phyloP scores from a whole-genome alignment of 2,329 filamentous ascomycete genomes.

The Hymenoscyphus scutula region DNA sequence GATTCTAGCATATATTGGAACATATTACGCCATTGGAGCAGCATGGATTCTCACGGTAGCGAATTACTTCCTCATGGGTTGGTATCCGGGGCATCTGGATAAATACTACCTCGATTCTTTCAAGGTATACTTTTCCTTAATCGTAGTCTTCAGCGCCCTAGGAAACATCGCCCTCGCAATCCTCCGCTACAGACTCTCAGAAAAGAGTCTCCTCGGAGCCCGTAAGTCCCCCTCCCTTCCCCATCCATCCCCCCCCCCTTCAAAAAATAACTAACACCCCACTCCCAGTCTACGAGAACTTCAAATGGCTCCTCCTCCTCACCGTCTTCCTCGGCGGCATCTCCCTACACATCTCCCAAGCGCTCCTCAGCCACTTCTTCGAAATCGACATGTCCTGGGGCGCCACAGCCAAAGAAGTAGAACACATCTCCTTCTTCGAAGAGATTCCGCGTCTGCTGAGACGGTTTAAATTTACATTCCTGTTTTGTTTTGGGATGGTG shows the following conservation, averaged over 20 bases:
- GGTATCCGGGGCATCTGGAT: conserved; percentile 65
- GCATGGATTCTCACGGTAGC: conserved; percentile 62
- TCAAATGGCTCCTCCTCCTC: conserved; percentile 69
- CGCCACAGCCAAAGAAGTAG: conserved; percentile 75
- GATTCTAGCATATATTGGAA: conserved; percentile 66
- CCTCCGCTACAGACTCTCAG: conserved; percentile 59
- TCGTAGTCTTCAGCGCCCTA: conserved; percentile 62
- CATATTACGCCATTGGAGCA: conserved; percentile 61
- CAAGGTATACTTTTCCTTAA: conserved; percentile 60
- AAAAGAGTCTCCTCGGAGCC: conserved; percentile 46
- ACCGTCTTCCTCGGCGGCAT: conserved; percentile 82
- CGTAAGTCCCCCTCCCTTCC: conserved; percentile 20
- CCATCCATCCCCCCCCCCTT: conserved; percentile 43
- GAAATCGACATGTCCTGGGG: conserved; percentile 83
- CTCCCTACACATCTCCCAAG: conserved; percentile 74
- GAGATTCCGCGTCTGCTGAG: conserved; percentile 47
- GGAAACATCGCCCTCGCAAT: conserved; percentile 49
- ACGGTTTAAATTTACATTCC: conserved; percentile 54
- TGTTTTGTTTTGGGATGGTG: conserved; percentile 47
- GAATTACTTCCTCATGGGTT: conserved; percentile 71
- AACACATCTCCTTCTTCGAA: conserved; percentile 37
- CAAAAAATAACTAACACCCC: background rate
- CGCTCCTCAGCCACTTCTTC: conserved; percentile 76
- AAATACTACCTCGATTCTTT: conserved; percentile 67
- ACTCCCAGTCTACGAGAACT: conserved; percentile 51